These are phyloP conservation scores for Pythium aphanidermatum DNA, from an alignment of 352 stramenopile genomes.

Conservation along the genomic window DNA sequence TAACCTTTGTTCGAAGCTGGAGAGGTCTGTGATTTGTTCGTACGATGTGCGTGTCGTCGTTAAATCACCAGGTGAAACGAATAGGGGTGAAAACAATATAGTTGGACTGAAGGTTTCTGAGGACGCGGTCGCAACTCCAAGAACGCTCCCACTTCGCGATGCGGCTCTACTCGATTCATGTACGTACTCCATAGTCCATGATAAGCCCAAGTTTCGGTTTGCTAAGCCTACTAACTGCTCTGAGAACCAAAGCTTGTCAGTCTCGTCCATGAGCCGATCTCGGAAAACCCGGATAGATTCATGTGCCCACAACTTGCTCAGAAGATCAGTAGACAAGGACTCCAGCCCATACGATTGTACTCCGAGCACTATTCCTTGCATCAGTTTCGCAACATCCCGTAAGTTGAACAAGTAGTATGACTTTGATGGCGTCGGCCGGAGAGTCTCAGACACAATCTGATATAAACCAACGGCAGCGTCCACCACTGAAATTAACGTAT, in stretches of 20 bases:
- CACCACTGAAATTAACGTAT: slow-evolving; percentile 45
- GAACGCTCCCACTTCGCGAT: background rate
- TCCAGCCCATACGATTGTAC: slow-evolving; percentile 2
- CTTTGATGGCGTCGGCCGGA: slow-evolving; percentile 76
- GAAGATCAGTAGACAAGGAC: slow-evolving; percentile 29
- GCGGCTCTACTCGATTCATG: slow-evolving; percentile 11
- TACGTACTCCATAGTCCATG: slow-evolving; percentile 45
- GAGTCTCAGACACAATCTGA: slow-evolving; percentile 30
- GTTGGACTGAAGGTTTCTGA: background rate
- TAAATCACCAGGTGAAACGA: background rate
- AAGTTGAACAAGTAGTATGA: slow-evolving; percentile 84
- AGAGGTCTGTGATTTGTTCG: slow-evolving; percentile 59
- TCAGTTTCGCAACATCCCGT: slow-evolving; percentile 69
- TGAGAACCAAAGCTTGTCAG: slow-evolving; percentile 85
- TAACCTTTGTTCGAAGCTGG: slow-evolving; percentile 53
- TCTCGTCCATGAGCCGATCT: slow-evolving; percentile 80
- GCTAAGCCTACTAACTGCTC: slow-evolving; percentile 66
- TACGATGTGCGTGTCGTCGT: slow-evolving; percentile 25
- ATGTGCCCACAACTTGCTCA: slow-evolving; percentile 85
- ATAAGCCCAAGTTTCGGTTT: slow-evolving; percentile 53
- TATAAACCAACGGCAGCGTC: slow-evolving; percentile 64
- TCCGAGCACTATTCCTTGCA: slow-evolving; percentile 74
- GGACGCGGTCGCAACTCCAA: background rate
- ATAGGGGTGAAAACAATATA: slow-evolving; percentile 5
- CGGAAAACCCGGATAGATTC: slow-evolving; percentile 90